Percentiles rank a stretch among this genome's conserved stretches.
phyloP scores from a whole-genome alignment of 2,329 filamentous ascomycete genomes.

The Penicillium vulpinum region DNA sequence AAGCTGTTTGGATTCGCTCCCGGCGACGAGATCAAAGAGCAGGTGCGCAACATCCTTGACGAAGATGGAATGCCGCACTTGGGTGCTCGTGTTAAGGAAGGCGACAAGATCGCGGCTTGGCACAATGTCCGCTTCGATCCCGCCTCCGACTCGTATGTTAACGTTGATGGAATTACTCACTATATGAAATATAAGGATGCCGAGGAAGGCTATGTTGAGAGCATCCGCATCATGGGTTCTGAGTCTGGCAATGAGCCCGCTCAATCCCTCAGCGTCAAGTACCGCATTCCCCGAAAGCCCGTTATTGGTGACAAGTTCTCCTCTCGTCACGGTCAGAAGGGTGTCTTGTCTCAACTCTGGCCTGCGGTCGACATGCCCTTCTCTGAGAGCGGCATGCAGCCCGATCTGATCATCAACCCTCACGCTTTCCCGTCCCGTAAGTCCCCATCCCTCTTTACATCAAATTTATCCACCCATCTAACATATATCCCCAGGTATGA shows the following conservation, averaged over 20 bases:
- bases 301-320: conserved; percentile 99
- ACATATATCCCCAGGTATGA: conserved; percentile 62
- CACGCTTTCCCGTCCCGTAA: conserved; percentile 94
- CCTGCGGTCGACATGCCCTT: conserved; percentile 93
- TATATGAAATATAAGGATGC: conserved; percentile 93
- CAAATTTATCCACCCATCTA: neutral
- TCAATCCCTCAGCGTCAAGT: conserved; percentile 88
- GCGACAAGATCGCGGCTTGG: conserved; percentile 84
- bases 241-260: conserved; percentile 80
- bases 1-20: conserved; percentile 93
- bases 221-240: conserved; percentile 84
- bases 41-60: conserved; percentile 72
- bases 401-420: conserved; percentile 97
- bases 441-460: conserved; percentile 5
- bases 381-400: conserved; percentile 92
- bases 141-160: conserved; percentile 71
- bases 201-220: conserved; percentile 85
- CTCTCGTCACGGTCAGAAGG: conserved; percentile 96
- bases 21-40: conserved; percentile 67
- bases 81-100: conserved; percentile 73
- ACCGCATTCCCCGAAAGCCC: conserved; percentile 84
- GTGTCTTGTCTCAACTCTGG: conserved; percentile 96
- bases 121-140: conserved; percentile 80
- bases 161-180: conserved; percentile 80
- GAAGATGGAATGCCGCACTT: conserved; percentile 83